Evolutionary conservation across 441 rosid species (phyloP).

Genomic region (Gossypium davidsonii): DNA sequence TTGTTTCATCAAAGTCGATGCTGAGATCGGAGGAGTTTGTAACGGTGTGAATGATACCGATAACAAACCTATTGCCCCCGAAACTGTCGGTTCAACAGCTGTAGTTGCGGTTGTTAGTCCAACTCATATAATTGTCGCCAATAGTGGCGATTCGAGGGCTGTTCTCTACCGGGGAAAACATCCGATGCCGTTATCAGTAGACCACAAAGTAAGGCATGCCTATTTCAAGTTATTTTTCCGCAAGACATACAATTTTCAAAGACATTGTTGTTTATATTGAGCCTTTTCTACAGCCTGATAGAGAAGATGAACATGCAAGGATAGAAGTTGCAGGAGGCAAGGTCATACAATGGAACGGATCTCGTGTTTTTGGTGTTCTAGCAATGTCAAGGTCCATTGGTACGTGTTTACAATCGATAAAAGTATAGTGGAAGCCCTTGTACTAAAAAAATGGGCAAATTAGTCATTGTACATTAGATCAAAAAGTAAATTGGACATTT

Average conservation of each 20-base stretch:
- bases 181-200: constrained; percentile 46
- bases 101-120: constrained; percentile 46
- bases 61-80: constrained; percentile 27
- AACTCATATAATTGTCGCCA: constrained; percentile 46
- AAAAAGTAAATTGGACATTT: too few species aligned
- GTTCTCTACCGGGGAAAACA: constrained; percentile 51
- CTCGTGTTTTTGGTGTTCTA: constrained; percentile 38
- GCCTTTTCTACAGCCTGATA: constrained; percentile 47
- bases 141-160: constrained; percentile 71
- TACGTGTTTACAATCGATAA: constrained; percentile 14
- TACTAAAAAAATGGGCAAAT: too few species aligned
- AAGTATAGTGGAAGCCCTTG: too few species aligned
- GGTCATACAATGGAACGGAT: constrained; percentile 4
- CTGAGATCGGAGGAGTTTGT: constrained; percentile 36
- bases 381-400: constrained; percentile 78
- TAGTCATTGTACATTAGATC: too few species aligned
- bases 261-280: background rate
- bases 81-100: constrained; percentile 69
- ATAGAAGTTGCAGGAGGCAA: constrained; percentile 67
- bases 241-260: background rate
- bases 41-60: background rate
- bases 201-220: constrained; percentile 46
- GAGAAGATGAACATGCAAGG: constrained; percentile 62
- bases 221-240: constrained; percentile 2
- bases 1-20: constrained; percentile 49